These are phyloP conservation scores for Fusarium stilboides DNA, from an alignment of 2,329 filamentous ascomycete species.

Conservation along the genomic window DNA sequence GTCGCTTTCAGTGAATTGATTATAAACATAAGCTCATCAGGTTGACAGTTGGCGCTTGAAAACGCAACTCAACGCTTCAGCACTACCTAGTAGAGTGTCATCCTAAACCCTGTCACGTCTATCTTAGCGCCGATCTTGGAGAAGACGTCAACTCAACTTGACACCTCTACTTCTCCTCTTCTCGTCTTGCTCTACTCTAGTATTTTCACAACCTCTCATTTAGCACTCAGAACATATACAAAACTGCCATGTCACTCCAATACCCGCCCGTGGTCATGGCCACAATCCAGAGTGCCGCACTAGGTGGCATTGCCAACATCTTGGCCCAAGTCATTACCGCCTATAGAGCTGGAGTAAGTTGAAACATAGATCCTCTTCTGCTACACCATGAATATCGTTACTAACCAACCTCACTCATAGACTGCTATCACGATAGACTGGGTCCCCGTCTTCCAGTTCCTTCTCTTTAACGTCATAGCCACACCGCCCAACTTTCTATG, in stretches of 20 bases:
- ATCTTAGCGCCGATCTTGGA: constrained; percentile 34
- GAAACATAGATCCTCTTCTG: not conserved
- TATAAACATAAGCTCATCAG: not conserved
- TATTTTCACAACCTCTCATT: not conserved
- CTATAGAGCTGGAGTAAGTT: constrained; percentile 70
- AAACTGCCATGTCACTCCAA: constrained; percentile 45
- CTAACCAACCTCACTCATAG: constrained; percentile 56
- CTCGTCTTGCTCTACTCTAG: not conserved
- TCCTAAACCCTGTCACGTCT: constrained; percentile 26
- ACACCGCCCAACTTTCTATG: constrained; percentile 89
- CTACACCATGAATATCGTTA: not conserved
- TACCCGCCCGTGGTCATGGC: constrained; percentile 69
- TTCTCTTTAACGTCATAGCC: constrained; percentile 79
- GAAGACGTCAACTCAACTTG: constrained; percentile 7
- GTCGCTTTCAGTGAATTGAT: not conserved
- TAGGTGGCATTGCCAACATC: constrained; percentile 79
- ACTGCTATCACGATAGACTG: constrained; percentile 74
- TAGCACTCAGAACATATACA: not conserved
- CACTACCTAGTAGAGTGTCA: constrained; percentile 5
- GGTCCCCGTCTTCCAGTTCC: constrained; percentile 81
- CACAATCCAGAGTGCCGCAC: constrained; percentile 75
- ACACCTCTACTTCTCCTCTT: constrained; percentile 18
- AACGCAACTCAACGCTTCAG: not conserved
- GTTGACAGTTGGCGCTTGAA: not conserved
- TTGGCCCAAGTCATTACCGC: constrained; percentile 79